Conservation (phyloP, 805 yeast genomes). For the Yarrowia sp. region DNA sequence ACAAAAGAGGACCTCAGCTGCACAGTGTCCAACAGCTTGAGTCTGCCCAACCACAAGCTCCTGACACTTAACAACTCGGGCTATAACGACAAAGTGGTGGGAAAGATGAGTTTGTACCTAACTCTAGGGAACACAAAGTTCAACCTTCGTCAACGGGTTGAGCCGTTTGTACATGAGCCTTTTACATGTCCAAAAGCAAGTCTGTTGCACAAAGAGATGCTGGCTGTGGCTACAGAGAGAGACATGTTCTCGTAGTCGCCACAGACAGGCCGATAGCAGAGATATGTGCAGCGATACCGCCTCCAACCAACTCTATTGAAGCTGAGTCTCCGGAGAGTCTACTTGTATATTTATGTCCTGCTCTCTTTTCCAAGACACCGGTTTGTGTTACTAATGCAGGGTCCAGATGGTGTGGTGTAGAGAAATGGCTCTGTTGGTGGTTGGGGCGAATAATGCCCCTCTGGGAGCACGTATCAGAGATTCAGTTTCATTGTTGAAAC, state of each 20-base stretch:
- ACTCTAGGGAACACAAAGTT: neutral
- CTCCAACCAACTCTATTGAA: neutral
- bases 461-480: neutral
- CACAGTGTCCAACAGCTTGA: too few species aligned
- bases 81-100: too few species aligned
- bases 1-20: too few species aligned
- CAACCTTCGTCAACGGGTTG: neutral
- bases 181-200: neutral
- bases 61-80: too few species aligned
- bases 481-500: neutral
- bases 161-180: slow-evolving; percentile 1
- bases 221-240: too few species aligned
- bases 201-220: neutral
- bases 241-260: too few species aligned
- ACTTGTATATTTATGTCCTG: neutral
- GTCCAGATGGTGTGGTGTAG: neutral
- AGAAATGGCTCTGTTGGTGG: neutral
- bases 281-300: neutral
- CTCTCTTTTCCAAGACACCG: slow-evolving; percentile 3
- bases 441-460: neutral
- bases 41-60: too few species aligned
- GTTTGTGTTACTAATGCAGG: slow-evolving; percentile 3
- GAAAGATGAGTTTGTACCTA: slow-evolving; percentile 4
- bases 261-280: too few species aligned
- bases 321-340: too few species aligned